Base-by-base conservation (phyloP, 108 stramenopile genomes). In the Skeletonema menzelii region DNA sequence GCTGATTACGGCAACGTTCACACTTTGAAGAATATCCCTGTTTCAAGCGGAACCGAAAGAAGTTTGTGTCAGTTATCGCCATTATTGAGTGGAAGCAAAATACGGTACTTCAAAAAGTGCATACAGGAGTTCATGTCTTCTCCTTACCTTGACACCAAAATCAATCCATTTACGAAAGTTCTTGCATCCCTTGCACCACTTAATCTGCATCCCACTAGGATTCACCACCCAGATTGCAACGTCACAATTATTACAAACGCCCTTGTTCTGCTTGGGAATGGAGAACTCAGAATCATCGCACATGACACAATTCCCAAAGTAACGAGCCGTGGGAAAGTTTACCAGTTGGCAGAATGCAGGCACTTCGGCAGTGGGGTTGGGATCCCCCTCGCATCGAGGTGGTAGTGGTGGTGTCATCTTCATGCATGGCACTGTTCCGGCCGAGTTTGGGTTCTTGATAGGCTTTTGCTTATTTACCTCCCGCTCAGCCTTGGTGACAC, bases 121-220 rank as follows among this genome's bases (percentile, higher is more conserved):
- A 46, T 19, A 53, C 47, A 53, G 0, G 22, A 53, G 8, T 3
- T 1, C 49, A 58, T 20, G 13, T 85, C 85, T 5, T 84, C 15
- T 38, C 68, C n/a, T 63, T 56, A 77, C 76, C 76, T 79, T 80
- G 27, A 53, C 57, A n/a, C 79, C 79, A 65, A 80, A 80, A 35
- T 69, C 79, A 46, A 71, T 32, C 79, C 79, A 80, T 42, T 75
- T 80, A 15, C 57, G 62, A 59, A 80, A 80, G 68, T 80, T 80
- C 57, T 80, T 80, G 68, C 79, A 80, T 32, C 79, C 79, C 63
- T 80, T 80, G 26, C 79, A 80, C 79, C 79, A 80, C 57, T 76
- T 75, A 56, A 80, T 71, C 27, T 80, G 69, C 63, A 80, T 63
- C 58, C 79, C 79, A 28, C 62, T 65, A 26, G 60, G 30, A n/a